Evolutionary conservation across 176 grass and related monocot genomes (phyloP), one percentile per base, ranked within the genome.

Genomic region (Carex littledalei): DNA sequence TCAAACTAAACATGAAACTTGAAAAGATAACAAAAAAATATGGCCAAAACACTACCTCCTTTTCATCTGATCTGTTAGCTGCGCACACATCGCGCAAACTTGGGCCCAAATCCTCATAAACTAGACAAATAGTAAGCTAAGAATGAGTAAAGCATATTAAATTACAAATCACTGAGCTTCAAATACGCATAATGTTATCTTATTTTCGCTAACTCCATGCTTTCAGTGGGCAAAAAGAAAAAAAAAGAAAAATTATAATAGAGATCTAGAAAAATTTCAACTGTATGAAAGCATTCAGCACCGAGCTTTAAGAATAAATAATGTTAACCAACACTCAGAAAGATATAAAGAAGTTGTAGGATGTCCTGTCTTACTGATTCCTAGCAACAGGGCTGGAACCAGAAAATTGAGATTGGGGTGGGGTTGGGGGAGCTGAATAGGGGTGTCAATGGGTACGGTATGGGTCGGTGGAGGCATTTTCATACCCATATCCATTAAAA

Each of bases 1-100:
- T 67, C 15, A 37, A 84, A 34, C n/a, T 35, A 83, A 45, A 32
- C 26, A 55, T 10, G 26, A 29, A 78, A 54, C 12, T 15, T 78
- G 9, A 78, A 18, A 54, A 9, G 12, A 31, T 31, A 75, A 52
- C 29, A 29, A 53, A 16, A 31, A 29, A 56, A 35, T 78, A 68
- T 24, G 79, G 34, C 37, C 45, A 79, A 80, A 73, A 85, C 17
- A 59, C 67, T 88, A 95, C 91, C 96, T 98, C 91, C 64, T 95
- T 98, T 90, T 98, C 96, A 93, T 92, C 91, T 53, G 89, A 92
- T 87, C 96, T 91, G 80, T 98, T 95, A 87, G 91, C 89, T 85
- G 93, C 89, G 73, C 96, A 98, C 45, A 98, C 84, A 86, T 94
- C 91, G 81, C 96, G 86, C 86, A 98, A 89, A 88, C 89, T 94